Base-by-base conservation (phyloP, 441 rosid species). In the Kokia cookei region DNA sequence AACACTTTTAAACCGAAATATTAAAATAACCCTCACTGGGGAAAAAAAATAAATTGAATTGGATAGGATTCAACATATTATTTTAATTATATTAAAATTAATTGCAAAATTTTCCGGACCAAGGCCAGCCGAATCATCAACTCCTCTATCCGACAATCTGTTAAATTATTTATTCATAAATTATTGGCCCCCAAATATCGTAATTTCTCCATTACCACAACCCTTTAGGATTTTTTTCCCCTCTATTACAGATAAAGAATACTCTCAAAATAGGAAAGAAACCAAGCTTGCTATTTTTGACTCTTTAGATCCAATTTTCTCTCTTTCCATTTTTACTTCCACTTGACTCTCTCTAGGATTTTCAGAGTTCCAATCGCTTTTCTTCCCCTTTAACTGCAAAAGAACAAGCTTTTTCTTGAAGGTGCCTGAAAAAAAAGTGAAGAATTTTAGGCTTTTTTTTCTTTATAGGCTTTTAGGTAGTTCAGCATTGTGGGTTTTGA, bases 271-370 rank as follows among this genome's bases (percentile, higher is more conserved):
- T 40, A 10, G 26, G 14, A 58, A 58, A 27, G n/a, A n/a, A 14
- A 62, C 13, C 27, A 59, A 5, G 4, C 1, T 5, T 14, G 3
- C 5, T 3, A 68, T 77, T 73, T 67, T 65, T 77, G 78, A 84
- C 72, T 78, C 29, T 17, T 22, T 60, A 86, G 89, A 80, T 83
- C 84, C 84, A 71, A 11, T 7, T 80, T 60, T 53, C 70, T 73
- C 72, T 40, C 50, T 65, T n/a, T 37, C 63, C 63, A 29, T 54
- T 37, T 45, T 53, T 65, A 70, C 50, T 53, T 72, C 50, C 82
- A 83, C 61, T 74, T 62, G 59, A 32, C 29, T 75, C 8, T 65
- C 60, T 50, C 66, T 74, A 7, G 35, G 64, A 40, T 45, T 74
- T 74, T 68, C 47, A 76, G 66, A 61, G 35, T 71, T 84, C 45